A percentile compares a stretch with the other conserved stretches of the same genome.
Evolutionary conservation across 169 alveolate species (phyloP).

Genomic region (Eimeria sp.): DNA sequence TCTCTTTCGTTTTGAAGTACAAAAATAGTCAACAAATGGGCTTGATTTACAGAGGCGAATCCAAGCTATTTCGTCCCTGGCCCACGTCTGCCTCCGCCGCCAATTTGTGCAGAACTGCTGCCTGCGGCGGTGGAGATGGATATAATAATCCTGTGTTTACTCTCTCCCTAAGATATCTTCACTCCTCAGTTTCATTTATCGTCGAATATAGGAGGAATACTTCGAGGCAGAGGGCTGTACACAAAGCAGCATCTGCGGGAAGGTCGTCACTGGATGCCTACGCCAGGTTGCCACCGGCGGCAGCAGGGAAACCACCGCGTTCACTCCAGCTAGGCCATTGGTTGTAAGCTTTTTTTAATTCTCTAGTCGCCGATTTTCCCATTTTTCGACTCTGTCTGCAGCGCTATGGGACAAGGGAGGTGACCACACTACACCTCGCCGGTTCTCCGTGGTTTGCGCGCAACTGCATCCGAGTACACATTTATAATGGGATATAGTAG

Average conservation of each 20-base stretch:
- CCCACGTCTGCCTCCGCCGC: too few species aligned
- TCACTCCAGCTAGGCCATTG: background rate
- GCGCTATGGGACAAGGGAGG: background rate
- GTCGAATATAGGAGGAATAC: background rate
- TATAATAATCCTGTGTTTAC: too few species aligned
- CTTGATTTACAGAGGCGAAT: too few species aligned
- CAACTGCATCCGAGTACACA: background rate
- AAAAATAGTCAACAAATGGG: too few species aligned
- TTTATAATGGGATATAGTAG: background rate
- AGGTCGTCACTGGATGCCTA: background rate
- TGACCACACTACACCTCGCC: background rate
- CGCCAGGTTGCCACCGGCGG: background rate
- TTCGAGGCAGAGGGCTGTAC: background rate
- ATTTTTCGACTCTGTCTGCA: background rate
- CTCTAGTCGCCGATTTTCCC: background rate
- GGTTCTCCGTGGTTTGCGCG: background rate
- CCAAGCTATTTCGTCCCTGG: too few species aligned
- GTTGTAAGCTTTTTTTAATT: background rate
- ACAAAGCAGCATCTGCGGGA: background rate
- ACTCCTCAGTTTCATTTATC: background rate
- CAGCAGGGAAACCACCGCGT: background rate
- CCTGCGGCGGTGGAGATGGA: too few species aligned
- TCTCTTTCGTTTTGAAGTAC: too few species aligned
- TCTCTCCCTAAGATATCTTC: too few species aligned
- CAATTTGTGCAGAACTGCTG: too few species aligned